Evolutionary conservation across 805 yeast species (phyloP).

Genomic region (Komagataella ulmi): DNA sequence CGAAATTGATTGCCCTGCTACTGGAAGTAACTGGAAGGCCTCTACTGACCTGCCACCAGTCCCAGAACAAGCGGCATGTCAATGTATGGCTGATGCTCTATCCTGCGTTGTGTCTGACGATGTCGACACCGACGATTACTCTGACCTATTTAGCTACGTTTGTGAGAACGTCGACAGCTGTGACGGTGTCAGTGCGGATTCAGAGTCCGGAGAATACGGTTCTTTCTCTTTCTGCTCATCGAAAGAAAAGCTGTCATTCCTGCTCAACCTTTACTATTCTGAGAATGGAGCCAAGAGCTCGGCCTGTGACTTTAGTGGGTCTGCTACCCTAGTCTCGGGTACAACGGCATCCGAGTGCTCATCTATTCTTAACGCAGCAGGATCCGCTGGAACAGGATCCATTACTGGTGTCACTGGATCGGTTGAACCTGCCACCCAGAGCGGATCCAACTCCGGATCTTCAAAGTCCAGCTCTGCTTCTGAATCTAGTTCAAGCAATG

Average conservation of each 20-base stretch:
- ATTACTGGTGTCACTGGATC: conserved; percentile 26
- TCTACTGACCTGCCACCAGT: conserved; percentile 65
- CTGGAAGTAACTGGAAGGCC: conserved; percentile 47
- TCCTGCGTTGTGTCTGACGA: conserved; percentile 46
- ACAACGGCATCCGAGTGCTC: conserved; percentile 41
- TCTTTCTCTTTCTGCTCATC: conserved; percentile 58
- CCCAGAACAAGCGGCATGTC: conserved; percentile 51
- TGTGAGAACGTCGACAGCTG: conserved; percentile 45
- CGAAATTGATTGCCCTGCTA: conserved; percentile 49
- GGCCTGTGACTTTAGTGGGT: conserved; percentile 61
- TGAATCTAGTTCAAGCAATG: conserved; percentile 6
- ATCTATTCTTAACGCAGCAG: conserved; percentile 49
- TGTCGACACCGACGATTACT: conserved; percentile 44
- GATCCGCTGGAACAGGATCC: conserved; percentile 54
- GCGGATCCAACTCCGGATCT: conserved; percentile 15
- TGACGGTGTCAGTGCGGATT: conserved; percentile 47
- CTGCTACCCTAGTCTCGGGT: conserved; percentile 40
- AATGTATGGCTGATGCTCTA: conserved; percentile 43
- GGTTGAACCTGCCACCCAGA: conserved; percentile 8
- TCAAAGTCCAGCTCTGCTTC: conserved; percentile 7
- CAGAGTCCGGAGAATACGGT: conserved; percentile 57
- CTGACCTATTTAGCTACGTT: conserved; percentile 40
- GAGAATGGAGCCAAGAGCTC: conserved; percentile 24
- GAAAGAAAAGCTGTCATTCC: conserved; percentile 52
- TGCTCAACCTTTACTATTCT: conserved; percentile 51